phyloP scores from a whole-genome alignment of 345 rosid genomes.

The Cochlearia excelsa region DNA sequence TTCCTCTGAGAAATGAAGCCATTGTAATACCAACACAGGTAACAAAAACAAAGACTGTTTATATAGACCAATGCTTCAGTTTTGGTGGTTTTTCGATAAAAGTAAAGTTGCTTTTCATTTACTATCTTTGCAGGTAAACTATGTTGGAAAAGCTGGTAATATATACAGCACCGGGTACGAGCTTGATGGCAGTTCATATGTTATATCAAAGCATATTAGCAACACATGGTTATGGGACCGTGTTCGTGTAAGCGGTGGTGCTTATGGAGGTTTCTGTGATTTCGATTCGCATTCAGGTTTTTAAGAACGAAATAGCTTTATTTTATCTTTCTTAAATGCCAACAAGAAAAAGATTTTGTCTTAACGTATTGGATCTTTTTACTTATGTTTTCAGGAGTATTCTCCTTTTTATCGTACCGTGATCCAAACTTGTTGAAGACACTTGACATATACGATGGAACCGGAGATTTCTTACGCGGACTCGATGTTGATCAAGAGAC shows the following conservation, averaged over 20 bases:
- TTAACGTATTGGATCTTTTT: too few relatives aligned
- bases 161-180: constrained; percentile 71
- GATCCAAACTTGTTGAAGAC: constrained; percentile 94
- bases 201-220: constrained; percentile 81
- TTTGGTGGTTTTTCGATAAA: too few relatives aligned
- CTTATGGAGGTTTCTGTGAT: constrained; percentile 96
- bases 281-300: constrained; percentile 92
- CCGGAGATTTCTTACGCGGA: constrained; percentile 76
- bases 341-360: background rate
- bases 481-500: constrained; percentile 81
- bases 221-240: constrained; percentile 98
- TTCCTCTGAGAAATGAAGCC: constrained; percentile 75
- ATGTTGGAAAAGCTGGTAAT: constrained; percentile 93
- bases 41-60: background rate
- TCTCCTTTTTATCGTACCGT: constrained; percentile 81
- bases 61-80: too few relatives aligned
- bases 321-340: too few relatives aligned
- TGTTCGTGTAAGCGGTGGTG: constrained; percentile 96
- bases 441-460: constrained; percentile 78
- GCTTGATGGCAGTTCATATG: constrained; percentile 87
- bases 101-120: too few relatives aligned
- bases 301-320: background rate
- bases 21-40: constrained; percentile 96
- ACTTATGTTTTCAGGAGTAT: constrained; percentile 49
- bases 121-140: constrained; percentile 62